Conservation (phyloP, 176 grass and related monocot species). For the Oryza longistaminata region DNA sequence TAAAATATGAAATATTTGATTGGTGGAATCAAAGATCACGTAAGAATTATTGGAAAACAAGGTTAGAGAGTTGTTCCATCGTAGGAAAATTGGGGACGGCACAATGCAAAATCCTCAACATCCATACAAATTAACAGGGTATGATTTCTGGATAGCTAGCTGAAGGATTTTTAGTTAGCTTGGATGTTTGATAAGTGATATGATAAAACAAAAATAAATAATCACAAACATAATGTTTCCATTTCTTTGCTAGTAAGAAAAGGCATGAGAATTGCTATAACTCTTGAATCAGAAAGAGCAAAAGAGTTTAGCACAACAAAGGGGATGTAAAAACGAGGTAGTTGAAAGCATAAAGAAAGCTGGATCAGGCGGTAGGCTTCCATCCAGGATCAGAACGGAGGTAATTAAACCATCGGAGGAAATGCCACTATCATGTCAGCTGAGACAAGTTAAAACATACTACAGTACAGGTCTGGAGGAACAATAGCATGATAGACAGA, state of each 20-base stretch:
- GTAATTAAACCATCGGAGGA: neutral
- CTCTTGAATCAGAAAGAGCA: neutral
- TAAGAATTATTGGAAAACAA: neutral
- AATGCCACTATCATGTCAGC: neutral
- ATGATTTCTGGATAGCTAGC: neutral
- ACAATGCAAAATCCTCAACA: neutral
- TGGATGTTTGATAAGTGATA: neutral
- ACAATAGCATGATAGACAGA: neutral
- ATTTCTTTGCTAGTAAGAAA: neutral
- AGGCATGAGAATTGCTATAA: neutral
- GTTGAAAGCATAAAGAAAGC: neutral
- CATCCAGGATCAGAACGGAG: neutral
- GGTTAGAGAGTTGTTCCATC: neutral
- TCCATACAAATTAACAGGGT: neutral
- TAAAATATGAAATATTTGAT: neutral
- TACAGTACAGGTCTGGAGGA: neutral
- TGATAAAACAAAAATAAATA: neutral
- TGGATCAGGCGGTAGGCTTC: neutral
- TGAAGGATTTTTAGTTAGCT: neutral
- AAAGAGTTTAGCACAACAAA: neutral
- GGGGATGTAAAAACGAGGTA: neutral
- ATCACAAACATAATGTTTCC: neutral
- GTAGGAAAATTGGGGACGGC: neutral
- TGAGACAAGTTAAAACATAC: constrained; percentile 15
- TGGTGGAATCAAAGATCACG: neutral